Evolutionary conservation across 1,139 yeast species (phyloP), one percentile per base, ranked within the genome.

Genomic region (Nematodospora anomalae): DNA sequence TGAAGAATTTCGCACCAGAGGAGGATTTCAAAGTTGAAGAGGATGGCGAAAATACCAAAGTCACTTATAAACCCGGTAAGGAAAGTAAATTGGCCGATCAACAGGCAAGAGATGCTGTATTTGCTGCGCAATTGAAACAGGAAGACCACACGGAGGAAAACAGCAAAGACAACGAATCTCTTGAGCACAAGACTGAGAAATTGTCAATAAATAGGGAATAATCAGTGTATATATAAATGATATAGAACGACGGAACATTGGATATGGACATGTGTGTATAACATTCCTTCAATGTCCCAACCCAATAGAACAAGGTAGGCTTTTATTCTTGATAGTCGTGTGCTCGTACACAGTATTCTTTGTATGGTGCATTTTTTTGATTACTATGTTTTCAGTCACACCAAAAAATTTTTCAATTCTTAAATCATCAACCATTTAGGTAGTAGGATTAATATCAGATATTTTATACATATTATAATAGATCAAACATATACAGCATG

Each of bases 1-100:
- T 90, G 53, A 74, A 76, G 58, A 80, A 79, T 52, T 88, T 69
- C 51, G 83, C 85, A 31, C 78, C 85, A 25, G 94, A 83, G 48
- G 86, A 84, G 20, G 65, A 62, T 33, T 58, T 64, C 44, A 59
- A 64, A 41, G 58, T 70, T 13, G 74, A 65, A 33, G 73, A 67
- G 35, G 64, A 62, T 20, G 75, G 69, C n/a, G 41, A 33, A 16
- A 64, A 68, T 32, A 72, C 76, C 13, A 69, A 70, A 48, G 65
- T 71, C 42, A 68, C 74, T 4, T 73, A 66, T 48, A 62, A 58
- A 16, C 76, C 72, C 8, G 80, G 80, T 18, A 62, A 59, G 14
- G 80, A 74, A 46, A 73, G 76, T 46, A 62, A 59, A 42, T 71
- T 67, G 42, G 71, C 72, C 7, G 76, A 71, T 30, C 69, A 66